Evolutionary conservation across 2,329 filamentous ascomycete species (phyloP), one percentile per base, ranked within the genome.

Genomic region (Diaporthe nobilis): DNA sequence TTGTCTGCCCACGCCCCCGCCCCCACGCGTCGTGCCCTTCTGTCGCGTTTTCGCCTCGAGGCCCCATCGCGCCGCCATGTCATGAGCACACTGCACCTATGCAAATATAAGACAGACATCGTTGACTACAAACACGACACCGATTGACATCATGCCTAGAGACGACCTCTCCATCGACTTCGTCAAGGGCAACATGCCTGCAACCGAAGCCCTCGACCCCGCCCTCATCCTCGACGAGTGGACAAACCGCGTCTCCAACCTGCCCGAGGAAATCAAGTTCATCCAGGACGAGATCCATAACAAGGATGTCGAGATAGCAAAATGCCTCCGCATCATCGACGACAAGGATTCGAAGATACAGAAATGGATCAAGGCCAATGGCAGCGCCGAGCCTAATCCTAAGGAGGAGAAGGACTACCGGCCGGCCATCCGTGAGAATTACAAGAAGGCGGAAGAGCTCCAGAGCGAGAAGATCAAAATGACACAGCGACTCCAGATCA

Each of bases 261-360:
- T 96, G 39, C 94, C 94, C 77, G 93, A 94, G 78, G 94, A 97
- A 85, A 92, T 97, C 76, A 92, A 93, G 28, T 95, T 96, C 85
- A 89, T 96, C 77, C 93, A 96, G 81, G 94, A 96, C 82, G 94
- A 97, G 85, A 94, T 96, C 78, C 88, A 92, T 81, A 93, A 94
- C 82, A 96, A 96, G 83, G 94, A 97, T 82, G 89, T 90, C 68
- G 88, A 92, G 78, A 93, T 94, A 79, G 87, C 91, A 81, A 92
- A 94, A 65, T 92, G 93, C 82, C 87, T 92, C 75, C 89, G 91
- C 77, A 89, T 90, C 78, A 94, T 96, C 81, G 90, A 92, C 55
- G 92, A 93, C 75, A 92, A 93, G 78, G 94, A 97, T 81, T 89
- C 85, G 72, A 92, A 92, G 81, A 91, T 97, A 55, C 94, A 97